These are phyloP conservation scores for Cercophora sp. DNA, from an alignment of 495 filamentous ascomycete genomes.

Conservation along the genomic window DNA sequence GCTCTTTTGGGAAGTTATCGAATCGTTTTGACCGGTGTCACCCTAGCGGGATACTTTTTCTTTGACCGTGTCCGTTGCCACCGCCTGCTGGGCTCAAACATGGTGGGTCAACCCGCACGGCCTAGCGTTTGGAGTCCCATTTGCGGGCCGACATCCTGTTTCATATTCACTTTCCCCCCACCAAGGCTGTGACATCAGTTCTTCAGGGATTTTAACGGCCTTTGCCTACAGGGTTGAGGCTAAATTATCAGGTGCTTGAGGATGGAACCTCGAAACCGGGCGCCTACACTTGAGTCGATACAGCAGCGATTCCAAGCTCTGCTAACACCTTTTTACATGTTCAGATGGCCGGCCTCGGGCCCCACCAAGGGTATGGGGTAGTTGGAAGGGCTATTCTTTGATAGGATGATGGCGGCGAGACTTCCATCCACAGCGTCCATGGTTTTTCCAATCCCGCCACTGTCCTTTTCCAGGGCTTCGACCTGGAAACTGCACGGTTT, in stretches of 20 bases:
- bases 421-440: no score
- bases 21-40: not conserved
- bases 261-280: conserved; percentile 23
- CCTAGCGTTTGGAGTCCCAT: conserved; percentile 30
- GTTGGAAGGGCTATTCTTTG: no score
- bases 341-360: no score
- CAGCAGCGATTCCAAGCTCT: conserved; percentile 1
- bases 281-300: conserved; percentile 11
- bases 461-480: no score
- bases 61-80: no score
- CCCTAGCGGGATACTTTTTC: conserved; percentile 6
- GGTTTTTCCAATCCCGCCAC: no score
- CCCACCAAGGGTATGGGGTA: no score
- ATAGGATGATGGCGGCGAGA: no score
- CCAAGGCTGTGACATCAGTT: conserved; percentile 21
- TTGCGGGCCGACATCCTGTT: conserved; percentile 33
- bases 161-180: conserved; percentile 29
- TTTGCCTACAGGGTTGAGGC: conserved; percentile 12
- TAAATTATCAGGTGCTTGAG: conserved; percentile 15
- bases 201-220: conserved; percentile 8
- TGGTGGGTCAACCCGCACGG: conserved; percentile 26
- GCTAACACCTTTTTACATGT: no score
- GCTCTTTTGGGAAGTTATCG: conserved; percentile 11
- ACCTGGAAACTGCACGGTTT: no score
- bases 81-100: conserved; percentile 27